Evolutionary conservation across 306 rosid genomes (phyloP), one percentile per base, ranked within the genome.

Genomic region (Rosa chinensis): DNA sequence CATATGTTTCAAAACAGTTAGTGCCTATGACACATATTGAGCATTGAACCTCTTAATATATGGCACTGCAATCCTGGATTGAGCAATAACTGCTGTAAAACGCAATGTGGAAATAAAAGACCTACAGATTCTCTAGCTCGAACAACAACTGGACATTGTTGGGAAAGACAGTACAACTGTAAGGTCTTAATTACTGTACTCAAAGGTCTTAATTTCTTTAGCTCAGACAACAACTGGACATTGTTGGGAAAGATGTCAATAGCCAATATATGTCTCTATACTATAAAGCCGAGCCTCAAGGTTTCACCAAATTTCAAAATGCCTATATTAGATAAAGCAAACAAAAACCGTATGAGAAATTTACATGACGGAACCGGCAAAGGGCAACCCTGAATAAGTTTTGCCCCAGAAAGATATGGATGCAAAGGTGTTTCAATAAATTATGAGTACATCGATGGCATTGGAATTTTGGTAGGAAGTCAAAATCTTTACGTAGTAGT

Each of bases 71-170:
- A 11, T 50, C 56, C 20, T 49, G 20, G n/a, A 50, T 50, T 50
- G 8, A 14, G 14, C 14, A 16, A 4, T 4, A 1, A 72, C 37
- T 48, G 6, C 9, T 16, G 28, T 16, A 72, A 14, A 47, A 47
- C 3, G 37, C 37, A 32, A 32, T 2, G 50, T 14, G 13, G 67
- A 45, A 76, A 44, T n/a, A 73, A 18, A 82, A 70, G 59, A 32
- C 84, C 59, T 79, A 84, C 89, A 88, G 83, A 56, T 18, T 74
- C 64, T 62, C 66, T n/a, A 88, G 70, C 71, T 88, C 79, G 44
- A 87, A 58, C 20, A 80, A 78, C 70, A 55, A 64, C 52, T 82
- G 86, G 66, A 88, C 28, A 25, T 25, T 25, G 28, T 25, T 25
- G 28, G 28, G 28, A 25, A 25, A 25, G 28, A 25, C 28, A 25